Conservation (phyloP, 1,284 basidiomycete genomes). For the Rhizoctonia solani region DNA sequence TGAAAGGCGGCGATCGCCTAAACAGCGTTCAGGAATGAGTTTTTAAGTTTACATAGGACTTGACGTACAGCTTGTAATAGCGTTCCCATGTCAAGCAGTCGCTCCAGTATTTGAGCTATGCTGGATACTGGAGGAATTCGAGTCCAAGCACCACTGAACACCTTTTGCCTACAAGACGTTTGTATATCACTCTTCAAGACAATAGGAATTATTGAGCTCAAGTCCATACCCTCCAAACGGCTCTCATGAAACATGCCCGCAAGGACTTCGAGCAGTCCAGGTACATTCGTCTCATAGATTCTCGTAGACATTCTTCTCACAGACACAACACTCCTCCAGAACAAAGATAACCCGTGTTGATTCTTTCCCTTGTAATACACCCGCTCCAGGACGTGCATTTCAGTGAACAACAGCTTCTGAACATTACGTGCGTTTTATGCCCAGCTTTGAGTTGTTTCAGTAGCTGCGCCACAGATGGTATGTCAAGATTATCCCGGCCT, state of each 20-base stretch:
- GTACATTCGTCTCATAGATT: constrained; percentile 52
- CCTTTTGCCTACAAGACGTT: constrained; percentile 37
- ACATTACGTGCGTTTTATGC: constrained; percentile 57
- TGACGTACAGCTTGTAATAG: constrained; percentile 39
- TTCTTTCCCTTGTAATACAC: constrained; percentile 80
- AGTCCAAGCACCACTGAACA: constrained; percentile 39
- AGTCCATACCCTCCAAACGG: constrained; percentile 52
- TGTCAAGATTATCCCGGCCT: constrained; percentile 8
- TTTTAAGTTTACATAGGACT: not conserved
- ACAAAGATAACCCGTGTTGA: constrained; percentile 71
- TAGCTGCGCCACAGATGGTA: constrained; percentile 40
- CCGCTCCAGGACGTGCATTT: constrained; percentile 64
- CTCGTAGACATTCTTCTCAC: constrained; percentile 60
- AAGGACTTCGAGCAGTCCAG: constrained; percentile 53
- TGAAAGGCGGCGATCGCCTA: constrained; percentile 30
- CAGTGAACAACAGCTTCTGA: constrained; percentile 54
- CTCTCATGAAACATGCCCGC: constrained; percentile 62
- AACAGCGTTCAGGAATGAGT: not conserved
- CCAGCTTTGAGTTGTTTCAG: constrained; percentile 63
- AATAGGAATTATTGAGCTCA: not conserved
- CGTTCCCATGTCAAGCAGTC: constrained; percentile 27
- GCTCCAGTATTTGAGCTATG: constrained; percentile 35
- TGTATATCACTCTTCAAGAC: too few species aligned
- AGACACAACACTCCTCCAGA: constrained; percentile 69
- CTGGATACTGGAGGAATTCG: constrained; percentile 39